phyloP scores from a whole-genome alignment of 2,329 filamentous ascomycete species.

The Sphaerulina vaccinii region DNA sequence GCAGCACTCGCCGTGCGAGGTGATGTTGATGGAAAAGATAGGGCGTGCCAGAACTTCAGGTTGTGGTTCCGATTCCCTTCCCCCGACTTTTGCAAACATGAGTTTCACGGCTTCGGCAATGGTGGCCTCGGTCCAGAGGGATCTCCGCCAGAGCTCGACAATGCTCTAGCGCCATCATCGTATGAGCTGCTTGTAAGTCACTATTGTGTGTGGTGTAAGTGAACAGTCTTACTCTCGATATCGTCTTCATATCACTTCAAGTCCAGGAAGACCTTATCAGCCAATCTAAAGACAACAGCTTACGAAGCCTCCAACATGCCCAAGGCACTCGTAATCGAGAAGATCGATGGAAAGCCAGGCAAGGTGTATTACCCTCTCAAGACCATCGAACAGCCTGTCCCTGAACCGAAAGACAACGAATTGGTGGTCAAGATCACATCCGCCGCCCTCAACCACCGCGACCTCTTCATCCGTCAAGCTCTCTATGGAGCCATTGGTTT shows the following conservation, averaged over 20 bases:
- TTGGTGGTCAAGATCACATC: slow-evolving; percentile 74
- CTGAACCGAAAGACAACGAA: slow-evolving; percentile 58
- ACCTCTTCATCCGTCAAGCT: slow-evolving; percentile 89
- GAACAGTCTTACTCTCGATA: not conserved
- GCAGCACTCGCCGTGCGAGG: no score
- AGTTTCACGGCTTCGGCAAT: not conserved
- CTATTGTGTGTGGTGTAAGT: not conserved
- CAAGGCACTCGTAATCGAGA: slow-evolving; percentile 61
- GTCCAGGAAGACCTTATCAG: not conserved
- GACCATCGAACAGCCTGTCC: slow-evolving; percentile 61
- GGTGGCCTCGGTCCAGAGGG: slow-evolving; percentile 11
- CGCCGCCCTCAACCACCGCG: slow-evolving; percentile 88
- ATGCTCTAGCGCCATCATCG: slow-evolving; percentile 10
- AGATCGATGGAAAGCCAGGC: slow-evolving; percentile 78
- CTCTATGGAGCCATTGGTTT: slow-evolving; percentile 87
- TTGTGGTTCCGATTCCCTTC: not conserved
- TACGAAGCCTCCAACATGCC: slow-evolving; percentile 43
- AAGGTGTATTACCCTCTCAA: slow-evolving; percentile 75
- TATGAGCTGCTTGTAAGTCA: slow-evolving; percentile 2
- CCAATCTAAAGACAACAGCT: not conserved
- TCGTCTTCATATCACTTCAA: not conserved
- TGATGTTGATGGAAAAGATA: no score
- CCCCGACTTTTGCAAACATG: not conserved
- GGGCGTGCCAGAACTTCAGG: no score
- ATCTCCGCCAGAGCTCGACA: slow-evolving; percentile 11